phyloP scores from a whole-genome alignment of 352 stramenopile genomes.

The Ophiocytium majus region DNA sequence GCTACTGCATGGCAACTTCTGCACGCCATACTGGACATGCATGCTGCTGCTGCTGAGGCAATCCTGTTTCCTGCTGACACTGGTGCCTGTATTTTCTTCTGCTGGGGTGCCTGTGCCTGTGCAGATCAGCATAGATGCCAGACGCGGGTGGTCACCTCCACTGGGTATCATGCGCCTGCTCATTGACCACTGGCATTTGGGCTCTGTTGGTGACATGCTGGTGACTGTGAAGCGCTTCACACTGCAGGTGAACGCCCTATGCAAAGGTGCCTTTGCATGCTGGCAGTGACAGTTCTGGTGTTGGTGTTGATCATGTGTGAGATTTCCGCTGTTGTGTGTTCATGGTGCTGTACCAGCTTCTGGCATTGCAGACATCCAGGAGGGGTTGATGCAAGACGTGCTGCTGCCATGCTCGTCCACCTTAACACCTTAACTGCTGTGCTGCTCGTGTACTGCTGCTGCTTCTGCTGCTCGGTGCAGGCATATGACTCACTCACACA shows the following conservation, averaged over 20 bases:
- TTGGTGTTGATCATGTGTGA: too few species aligned
- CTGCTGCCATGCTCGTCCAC: neutral
- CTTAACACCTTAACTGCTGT: neutral
- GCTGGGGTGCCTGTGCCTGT: too few species aligned
- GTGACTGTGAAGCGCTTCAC: conserved; percentile 32
- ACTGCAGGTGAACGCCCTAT: conserved; percentile 24
- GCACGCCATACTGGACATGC: too few species aligned
- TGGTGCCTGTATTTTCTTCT: too few species aligned
- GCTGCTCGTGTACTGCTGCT: neutral
- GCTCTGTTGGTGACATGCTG: conserved; percentile 30
- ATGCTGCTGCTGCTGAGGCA: too few species aligned
- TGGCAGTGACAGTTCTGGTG: too few species aligned
- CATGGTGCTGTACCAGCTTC: neutral
- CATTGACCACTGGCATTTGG: conserved; percentile 48
- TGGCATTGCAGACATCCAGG: neutral
- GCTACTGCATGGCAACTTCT: too few species aligned
- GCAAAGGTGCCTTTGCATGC: neutral
- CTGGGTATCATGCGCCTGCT: conserved; percentile 49
- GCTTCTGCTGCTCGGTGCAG: conserved; percentile 18
- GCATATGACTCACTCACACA: conserved; percentile 45
- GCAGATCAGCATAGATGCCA: neutral
- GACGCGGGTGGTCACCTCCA: conserved; percentile 31
- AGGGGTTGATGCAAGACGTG: neutral
- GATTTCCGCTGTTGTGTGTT: too few species aligned
- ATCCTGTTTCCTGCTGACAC: too few species aligned